Percentiles rank a stretch among this genome's conserved stretches.
Conservation (phyloP, 345 rosid genomes). For the Mangifera indica region DNA sequence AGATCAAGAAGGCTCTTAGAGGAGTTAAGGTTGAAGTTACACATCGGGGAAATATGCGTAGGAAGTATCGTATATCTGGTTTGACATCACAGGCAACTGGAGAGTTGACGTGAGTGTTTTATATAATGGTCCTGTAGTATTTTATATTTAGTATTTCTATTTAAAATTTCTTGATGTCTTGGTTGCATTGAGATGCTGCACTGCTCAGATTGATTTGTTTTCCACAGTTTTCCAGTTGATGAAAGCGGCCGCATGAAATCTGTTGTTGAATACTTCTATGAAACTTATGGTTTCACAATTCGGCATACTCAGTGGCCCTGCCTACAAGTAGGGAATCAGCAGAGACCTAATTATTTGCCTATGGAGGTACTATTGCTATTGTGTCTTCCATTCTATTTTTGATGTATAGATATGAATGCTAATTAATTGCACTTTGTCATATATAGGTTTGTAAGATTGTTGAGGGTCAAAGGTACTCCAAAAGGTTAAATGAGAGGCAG, state of each 20-base stretch:
- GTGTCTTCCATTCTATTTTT: not conserved
- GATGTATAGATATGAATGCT: not conserved
- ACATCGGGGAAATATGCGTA: slow-evolving; percentile 91
- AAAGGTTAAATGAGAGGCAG: slow-evolving; percentile 91
- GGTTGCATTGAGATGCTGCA: not conserved
- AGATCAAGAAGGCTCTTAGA: slow-evolving; percentile 92
- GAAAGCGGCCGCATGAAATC: slow-evolving; percentile 85
- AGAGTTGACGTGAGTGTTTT: slow-evolving; percentile 68
- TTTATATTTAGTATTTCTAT: not conserved
- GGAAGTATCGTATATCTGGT: slow-evolving; percentile 91
- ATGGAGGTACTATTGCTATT: slow-evolving; percentile 63
- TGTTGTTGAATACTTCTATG: slow-evolving; percentile 80
- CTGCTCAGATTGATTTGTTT: slow-evolving; percentile 19
- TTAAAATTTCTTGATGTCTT: not conserved
- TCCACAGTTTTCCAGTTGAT: slow-evolving; percentile 74
- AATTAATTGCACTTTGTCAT: not conserved
- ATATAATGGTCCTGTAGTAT: not conserved
- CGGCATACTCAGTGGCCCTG: slow-evolving; percentile 84
- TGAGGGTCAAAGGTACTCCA: slow-evolving; percentile 95
- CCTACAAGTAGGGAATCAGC: slow-evolving; percentile 89
- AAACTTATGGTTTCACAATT: slow-evolving; percentile 73
- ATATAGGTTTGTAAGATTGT: slow-evolving; percentile 91
- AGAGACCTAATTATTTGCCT: slow-evolving; percentile 88
- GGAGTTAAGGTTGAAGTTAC: slow-evolving; percentile 94
- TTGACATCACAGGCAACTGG: slow-evolving; percentile 88